Base-by-base conservation (phyloP, 225 moss, liverwort and hornwort genomes). In the Takakia lepidozioides region DNA sequence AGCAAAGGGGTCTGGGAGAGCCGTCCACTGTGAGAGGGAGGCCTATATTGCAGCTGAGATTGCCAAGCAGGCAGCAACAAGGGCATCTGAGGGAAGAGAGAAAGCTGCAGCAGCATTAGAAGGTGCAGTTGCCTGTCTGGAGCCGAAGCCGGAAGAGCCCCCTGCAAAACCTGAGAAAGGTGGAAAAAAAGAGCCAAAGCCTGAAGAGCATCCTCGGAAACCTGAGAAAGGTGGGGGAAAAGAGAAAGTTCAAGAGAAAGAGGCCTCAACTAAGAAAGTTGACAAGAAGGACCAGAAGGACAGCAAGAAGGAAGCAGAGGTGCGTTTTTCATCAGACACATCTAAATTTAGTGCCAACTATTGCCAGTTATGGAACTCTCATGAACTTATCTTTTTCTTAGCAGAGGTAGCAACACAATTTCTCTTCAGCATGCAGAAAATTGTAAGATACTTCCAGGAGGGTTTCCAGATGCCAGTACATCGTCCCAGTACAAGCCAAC, bases 11-110 rank as follows among this genome's bases (percentile, higher is more conserved):
- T 51, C 39, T 1, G 11, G 54, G 53, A 60, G 6, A 0, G 61
- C 86, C 26, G 65, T 86, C 46, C 93, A 88, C 68, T 76, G 74
- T 48, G 81, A 42, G 38, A 34, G 2, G 0, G 1, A 64, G 20
- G 86, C 79, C 2, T 49, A 58, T 53, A 27, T 81, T 52, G 70
- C 76, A 15, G 30, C 76, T 5, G 63, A 86, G 38, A 38, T 64
- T 48, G 66, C 71, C 0, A 64, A 40, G 40, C 70, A 76, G 3
- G 69, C 70, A 9, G 66, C 89, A 0, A 29, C 71, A 43, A 30
- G 55, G 48, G 49, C 48, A 21, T 17, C 69, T 0, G 63, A 62
- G 7, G 78, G 73, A 32, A 78, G 64, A 13, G 44, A 54, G 20
- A 76, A 69, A 48, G 68, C 74, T 0, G 38, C 59, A 3, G 19